phyloP scores from a whole-genome alignment of 225 moss, liverwort and hornwort genomes.

The Rhytidiadelphus loreus region DNA sequence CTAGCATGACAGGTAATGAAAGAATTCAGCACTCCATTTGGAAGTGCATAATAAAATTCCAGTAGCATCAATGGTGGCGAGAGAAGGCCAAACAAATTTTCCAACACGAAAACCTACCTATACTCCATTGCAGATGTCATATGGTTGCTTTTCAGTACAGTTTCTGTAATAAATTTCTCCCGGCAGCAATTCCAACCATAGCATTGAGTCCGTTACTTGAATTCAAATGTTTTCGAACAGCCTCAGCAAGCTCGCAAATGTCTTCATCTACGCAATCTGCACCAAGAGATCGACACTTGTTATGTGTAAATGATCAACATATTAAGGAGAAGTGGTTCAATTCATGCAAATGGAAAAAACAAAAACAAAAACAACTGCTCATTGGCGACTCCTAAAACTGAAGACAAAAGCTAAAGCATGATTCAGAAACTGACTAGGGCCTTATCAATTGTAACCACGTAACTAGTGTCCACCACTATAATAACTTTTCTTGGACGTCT shows the following conservation, averaged over 20 bases:
- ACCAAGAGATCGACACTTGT: neutral
- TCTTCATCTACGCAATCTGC: constrained; percentile 63
- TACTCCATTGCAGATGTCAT: constrained; percentile 1
- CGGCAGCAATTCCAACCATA: neutral
- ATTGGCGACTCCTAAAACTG: neutral
- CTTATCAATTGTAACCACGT: neutral
- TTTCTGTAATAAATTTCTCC: neutral
- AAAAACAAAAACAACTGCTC: neutral
- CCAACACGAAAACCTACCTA: neutral
- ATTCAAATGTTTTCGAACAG: constrained; percentile 44
- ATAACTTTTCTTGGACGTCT: neutral
- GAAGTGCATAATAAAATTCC: neutral
- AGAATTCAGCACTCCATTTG: neutral
- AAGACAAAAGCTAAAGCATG: neutral
- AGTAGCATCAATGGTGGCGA: neutral
- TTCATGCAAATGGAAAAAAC: neutral
- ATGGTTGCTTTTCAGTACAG: neutral
- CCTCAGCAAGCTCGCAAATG: constrained; percentile 46
- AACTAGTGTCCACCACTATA: neutral
- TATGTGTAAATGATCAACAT: neutral
- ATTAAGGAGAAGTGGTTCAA: neutral
- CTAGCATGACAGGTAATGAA: neutral
- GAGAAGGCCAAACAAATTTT: neutral
- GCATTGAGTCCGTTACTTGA: neutral
- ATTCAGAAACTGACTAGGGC: neutral